Evolutionary conservation across 371 early-diverging fungal genomes (phyloP), one percentile per base, ranked within the genome.

Genomic region (Syncephalastrum monosporum): DNA sequence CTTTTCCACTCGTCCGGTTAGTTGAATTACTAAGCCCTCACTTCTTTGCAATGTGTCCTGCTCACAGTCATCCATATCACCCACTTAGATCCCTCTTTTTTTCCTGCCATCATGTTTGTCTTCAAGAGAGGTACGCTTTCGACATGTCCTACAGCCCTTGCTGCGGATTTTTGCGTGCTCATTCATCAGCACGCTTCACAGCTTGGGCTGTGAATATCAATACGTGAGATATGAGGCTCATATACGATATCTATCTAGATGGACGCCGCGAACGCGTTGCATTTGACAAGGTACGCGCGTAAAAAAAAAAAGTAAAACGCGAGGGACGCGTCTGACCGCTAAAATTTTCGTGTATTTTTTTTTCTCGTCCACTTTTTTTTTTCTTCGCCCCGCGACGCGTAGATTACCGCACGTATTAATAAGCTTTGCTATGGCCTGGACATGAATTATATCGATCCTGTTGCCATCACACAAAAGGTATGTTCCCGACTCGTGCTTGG

Each of bases 361-460:
- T 60, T 50, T 5, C 19, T 21, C 25, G 46, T 16, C 21, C 17
- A 16, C 27, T 25, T 16, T 47, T 25, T 38, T 19, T 15, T 33
- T 25, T 21, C 25, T 38, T 17, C 25, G 33, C 29, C 15, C 53
- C 13, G 19, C 33, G 33, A n/a, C 24, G 19, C 29, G 14, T 62
- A 97, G 88, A 96, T 97, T 70, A 94, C 93, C 5, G 83, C 89
- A 17, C 76, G 95, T 58, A 90, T 94, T 63, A 84, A 79, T 74
- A 93, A 91, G 74, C 83, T 94, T 14, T 91, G 92, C 73, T 89
- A 92, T 70, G 91, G 92, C 5, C 79, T 94, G 57, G 89, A 94
- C 77, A 81, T 82, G 63, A 87, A 88, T 72, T 92, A 81, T 69
- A 88, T 94, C 23, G 94, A 94, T 66, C 89, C 94, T n/a, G 90